Percentiles rank a stretch among this genome's conserved stretches.
Conservation (phyloP, 768 basidiomycete genomes). For the Kwoniella heveanensis region DNA sequence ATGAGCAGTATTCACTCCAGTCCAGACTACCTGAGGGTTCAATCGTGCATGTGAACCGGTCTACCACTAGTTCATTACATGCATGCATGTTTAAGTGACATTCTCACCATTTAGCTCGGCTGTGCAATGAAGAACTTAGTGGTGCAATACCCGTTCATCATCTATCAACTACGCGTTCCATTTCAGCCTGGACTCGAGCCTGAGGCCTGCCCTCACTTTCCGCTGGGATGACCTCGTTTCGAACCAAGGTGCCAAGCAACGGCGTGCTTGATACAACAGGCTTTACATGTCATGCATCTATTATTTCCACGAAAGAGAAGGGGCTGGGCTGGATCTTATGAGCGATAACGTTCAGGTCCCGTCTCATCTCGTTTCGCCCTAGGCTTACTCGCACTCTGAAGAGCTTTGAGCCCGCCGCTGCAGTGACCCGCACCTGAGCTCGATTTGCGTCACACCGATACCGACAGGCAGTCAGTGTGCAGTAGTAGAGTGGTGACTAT, state of each 20-base stretch:
- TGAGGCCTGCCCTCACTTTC: neutral
- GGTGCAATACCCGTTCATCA: too few species aligned
- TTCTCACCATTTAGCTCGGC: neutral
- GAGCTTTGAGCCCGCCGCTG: neutral
- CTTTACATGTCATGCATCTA: too few species aligned
- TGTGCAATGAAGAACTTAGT: too few species aligned
- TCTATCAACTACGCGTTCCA: too few species aligned
- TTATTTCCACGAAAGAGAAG: too few species aligned
- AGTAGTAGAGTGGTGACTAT: too few species aligned
- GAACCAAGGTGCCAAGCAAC: constrained; percentile 2
- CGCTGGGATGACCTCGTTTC: neutral
- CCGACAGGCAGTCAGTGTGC: too few species aligned
- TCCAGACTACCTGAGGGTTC: neutral
- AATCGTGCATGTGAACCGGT: neutral
- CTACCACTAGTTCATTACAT: neutral
- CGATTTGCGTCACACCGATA: too few species aligned
- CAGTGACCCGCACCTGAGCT: neutral
- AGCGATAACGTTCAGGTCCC: neutral
- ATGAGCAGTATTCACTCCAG: too few species aligned
- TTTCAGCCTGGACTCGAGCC: neutral
- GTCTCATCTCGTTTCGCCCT: neutral
- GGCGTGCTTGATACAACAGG: neutral
- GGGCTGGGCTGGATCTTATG: neutral
- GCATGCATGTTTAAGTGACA: neutral
- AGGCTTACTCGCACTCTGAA: too few species aligned